A percentile compares a stretch with the other conserved stretches of the same genome.
Evolutionary conservation across 352 stramenopile species (phyloP).

Genomic region (Thraustotheca clavata): DNA sequence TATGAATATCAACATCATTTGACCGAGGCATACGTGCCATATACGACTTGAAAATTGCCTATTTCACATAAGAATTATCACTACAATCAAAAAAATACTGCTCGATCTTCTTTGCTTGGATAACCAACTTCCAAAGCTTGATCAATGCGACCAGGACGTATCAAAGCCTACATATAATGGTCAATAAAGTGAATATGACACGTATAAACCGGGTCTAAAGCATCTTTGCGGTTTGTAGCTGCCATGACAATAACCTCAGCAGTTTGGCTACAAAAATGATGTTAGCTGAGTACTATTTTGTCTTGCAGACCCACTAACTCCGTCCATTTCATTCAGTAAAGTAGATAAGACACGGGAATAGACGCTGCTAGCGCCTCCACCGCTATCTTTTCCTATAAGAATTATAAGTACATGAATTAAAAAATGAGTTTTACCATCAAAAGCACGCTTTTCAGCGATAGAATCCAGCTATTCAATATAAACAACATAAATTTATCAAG

Average conservation of each 20-base stretch:
- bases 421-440: constrained; percentile 22
- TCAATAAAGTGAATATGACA: neutral
- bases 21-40: constrained; percentile 60
- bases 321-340: constrained; percentile 82
- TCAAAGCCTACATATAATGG: constrained; percentile 28
- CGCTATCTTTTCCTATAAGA: constrained; percentile 20
- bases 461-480: constrained; percentile 38
- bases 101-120: constrained; percentile 35
- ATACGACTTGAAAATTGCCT: constrained; percentile 63
- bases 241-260: constrained; percentile 55
- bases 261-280: neutral
- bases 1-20: constrained; percentile 39
- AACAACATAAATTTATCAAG: constrained; percentile 3
- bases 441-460: constrained; percentile 71
- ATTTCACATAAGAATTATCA: constrained; percentile 11
- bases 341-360: constrained; percentile 75
- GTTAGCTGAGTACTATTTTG: neutral
- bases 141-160: constrained; percentile 74
- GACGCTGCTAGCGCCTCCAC: constrained; percentile 36
- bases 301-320: constrained; percentile 34
- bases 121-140: constrained; percentile 53
- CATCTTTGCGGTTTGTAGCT: constrained; percentile 60
- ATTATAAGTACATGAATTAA: neutral
- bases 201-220: constrained; percentile 36
- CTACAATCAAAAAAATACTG: constrained; percentile 22